Evolutionary conservation across 2,329 filamentous ascomycete genomes (phyloP), one percentile per base, ranked within the genome.

Genomic region (Leptosphaerulina australis): DNA sequence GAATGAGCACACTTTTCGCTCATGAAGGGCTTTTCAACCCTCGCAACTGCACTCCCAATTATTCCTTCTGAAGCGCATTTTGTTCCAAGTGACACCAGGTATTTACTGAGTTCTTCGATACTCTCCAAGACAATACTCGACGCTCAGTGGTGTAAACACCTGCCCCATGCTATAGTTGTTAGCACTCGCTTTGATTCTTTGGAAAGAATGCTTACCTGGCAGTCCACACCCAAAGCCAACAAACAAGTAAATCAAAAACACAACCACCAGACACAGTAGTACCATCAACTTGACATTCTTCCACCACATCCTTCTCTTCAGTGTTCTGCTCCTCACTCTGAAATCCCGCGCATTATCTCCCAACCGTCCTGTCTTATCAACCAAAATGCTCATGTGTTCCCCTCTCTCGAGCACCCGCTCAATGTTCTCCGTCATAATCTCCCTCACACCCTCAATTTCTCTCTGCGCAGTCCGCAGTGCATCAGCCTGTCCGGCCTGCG

Each of bases 291-390:
- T 95, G 35, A 96, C 83, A 73, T 99, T 97, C 86, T 97, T 97
- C 93, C 93, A 97, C 94, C 94, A 99, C 94, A 99, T 97, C 75
- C 88, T 83, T 69, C 95, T 83, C 77, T 94, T 89, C 63, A 99
- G 74, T 1, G 91, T 91, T 20, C 91, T 80, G 71, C 89, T 95
- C 61, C 93, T 82, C 14, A 97, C 87, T 43, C 94, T 81, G 70
- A 99, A 99, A 71, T 99, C 94, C 63, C 87, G 81, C 44, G 94
- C 91, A 71, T 86, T 94, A 21, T 90, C 90, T 11, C 93, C 94
- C 29, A 99, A 75, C 33, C 91, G 81, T 71, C 97, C 93, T 38
- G 95, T 99, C 84, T 99, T 97, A 73, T 97, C 92, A 17, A 99
- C 92, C 35, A 99, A 77, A 61, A 97, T 74, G 76, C 97, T 91